phyloP scores from a whole-genome alignment of 768 basidiomycete genomes.

The Amyloporia xantha region DNA sequence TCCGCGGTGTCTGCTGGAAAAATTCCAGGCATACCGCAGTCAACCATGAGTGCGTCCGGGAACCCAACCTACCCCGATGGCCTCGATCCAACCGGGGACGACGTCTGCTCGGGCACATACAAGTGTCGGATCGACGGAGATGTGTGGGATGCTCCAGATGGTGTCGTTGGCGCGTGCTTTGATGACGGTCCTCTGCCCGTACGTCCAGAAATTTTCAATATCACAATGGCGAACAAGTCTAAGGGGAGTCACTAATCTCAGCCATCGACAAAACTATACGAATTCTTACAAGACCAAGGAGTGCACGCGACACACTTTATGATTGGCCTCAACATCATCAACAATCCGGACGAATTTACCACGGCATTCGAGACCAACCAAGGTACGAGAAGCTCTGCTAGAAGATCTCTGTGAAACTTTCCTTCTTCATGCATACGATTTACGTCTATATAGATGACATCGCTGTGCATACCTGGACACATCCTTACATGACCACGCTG shows the following conservation, averaged over 20 bases:
- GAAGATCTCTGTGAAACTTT: neutral
- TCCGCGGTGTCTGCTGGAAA: slow-evolving; percentile 59
- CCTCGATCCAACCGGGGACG: slow-evolving; percentile 34
- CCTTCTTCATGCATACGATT: neutral
- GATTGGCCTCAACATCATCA: slow-evolving; percentile 74
- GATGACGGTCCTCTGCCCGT: slow-evolving; percentile 74
- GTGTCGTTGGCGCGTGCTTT: slow-evolving; percentile 59
- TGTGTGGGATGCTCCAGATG: slow-evolving; percentile 71
- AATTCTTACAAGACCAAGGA: slow-evolving; percentile 62
- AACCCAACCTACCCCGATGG: slow-evolving; percentile 34
- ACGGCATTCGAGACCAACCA: slow-evolving; percentile 35
- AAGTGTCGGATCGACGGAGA: slow-evolving; percentile 49
- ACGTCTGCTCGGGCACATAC: slow-evolving; percentile 74
- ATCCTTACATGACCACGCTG: slow-evolving; percentile 44
- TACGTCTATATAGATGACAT: slow-evolving; percentile 31
- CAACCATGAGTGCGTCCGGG: slow-evolving; percentile 29
- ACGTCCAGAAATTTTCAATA: no score
- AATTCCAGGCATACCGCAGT: slow-evolving; percentile 61
- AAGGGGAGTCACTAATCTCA: slow-evolving; percentile 7
- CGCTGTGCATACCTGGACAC: slow-evolving; percentile 38
- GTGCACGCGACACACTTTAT: slow-evolving; percentile 81
- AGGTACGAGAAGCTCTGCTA: neutral
- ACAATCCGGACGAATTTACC: slow-evolving; percentile 48
- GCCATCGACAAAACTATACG: slow-evolving; percentile 40
- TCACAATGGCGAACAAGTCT: neutral